Evolutionary conservation across 2,329 filamentous ascomycete genomes (phyloP), one percentile per base, ranked within the genome.

Genomic region (Scytalidium lignicola): DNA sequence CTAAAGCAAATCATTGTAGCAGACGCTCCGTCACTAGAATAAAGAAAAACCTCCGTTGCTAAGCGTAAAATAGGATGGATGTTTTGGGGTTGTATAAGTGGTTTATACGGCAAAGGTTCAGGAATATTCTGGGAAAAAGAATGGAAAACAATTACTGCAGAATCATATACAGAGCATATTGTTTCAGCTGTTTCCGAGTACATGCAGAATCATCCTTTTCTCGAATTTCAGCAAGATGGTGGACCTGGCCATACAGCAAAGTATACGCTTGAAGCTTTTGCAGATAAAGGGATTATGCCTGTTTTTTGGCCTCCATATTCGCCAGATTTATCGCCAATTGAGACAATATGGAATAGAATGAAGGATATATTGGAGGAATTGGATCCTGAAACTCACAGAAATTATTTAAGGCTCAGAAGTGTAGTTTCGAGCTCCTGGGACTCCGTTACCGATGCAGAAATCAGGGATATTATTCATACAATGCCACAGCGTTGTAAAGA

Each of bases 361-460:
- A 50, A 50, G 22, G 48, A 50, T 46, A 42, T 46, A 13, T 22
- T 50, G 32, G n/a, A 49, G 21, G n/a, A 45, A 41, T 23, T 45
- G 12, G 29, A 45, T 39, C 29, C 4, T 17, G 13, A 45, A n/a
- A 43, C 45, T 6, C 28, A 49, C 19, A 23, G 47, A 10, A 45
- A 40, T 23, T 39, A 37, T 23, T 45, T 22, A 17, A 45, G 47
- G 42, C 20, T n/a, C n/a, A n/a, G n/a, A n/a, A n/a, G n/a, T n/a
- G n/a, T n/a, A n/a, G n/a, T n/a, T n/a, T n/a, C n/a, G n/a, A n/a
- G n/a, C n/a, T n/a, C n/a, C n/a, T n/a, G n/a, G n/a, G n/a, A n/a
- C n/a, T n/a, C n/a, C n/a, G n/a, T n/a, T n/a, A n/a, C n/a, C n/a
- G n/a, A n/a, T n/a, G n/a, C n/a, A n/a, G n/a, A n/a, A n/a, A n/a